Evolutionary conservation across 1,284 basidiomycete species (phyloP), one percentile per base, ranked within the genome.

Genomic region (Peniophora sp.): DNA sequence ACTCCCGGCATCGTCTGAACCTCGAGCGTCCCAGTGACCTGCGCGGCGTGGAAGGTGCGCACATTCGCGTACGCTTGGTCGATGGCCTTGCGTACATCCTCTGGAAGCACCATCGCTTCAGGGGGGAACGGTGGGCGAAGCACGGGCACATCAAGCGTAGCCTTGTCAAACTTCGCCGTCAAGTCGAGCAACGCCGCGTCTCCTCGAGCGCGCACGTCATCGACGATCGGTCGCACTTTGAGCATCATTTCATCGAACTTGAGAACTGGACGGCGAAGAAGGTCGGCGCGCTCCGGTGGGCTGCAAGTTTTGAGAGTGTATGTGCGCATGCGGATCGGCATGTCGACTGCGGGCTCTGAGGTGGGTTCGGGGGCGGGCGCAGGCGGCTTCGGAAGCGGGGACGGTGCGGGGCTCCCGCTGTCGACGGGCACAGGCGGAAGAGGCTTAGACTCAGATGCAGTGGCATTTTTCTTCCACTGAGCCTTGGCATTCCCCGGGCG

Each of bases 1-100:
- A 99, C 95, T 9, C 97, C 97, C 2, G 96, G 94, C 92, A 95
- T 98, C 6, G 97, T 99, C 69, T 98, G 93, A 14, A 99, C 91
- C 10, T 83, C 76, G 44, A 99, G 75, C 20, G 84, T 74, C 35
- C 79, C 75, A 17, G 81, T 5, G 20, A 45, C 73, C 70, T 97
- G 94, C 3, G 92, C 90, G 32, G 78, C 77, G 67, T 97, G 94
- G 79, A 97, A 97, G 60, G 83, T 86, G 68, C 78, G 79, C 64
- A 99, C 90, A 66, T 99, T 99, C 54, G 74, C 73, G 65, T 99
- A 99, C 1, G 97, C 97, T 52, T 80, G 74, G 64, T 98, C 90
- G 64, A 99, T 97, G 20, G 97, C 94, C 43, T 73, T 69, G 57
- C 82, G 83, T 53, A 98, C 85, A 24, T 74, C 68, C 17, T 69